Evolutionary conservation across 805 yeast genomes (phyloP).

Genomic region (Wickerhamiella qilinensis): DNA sequence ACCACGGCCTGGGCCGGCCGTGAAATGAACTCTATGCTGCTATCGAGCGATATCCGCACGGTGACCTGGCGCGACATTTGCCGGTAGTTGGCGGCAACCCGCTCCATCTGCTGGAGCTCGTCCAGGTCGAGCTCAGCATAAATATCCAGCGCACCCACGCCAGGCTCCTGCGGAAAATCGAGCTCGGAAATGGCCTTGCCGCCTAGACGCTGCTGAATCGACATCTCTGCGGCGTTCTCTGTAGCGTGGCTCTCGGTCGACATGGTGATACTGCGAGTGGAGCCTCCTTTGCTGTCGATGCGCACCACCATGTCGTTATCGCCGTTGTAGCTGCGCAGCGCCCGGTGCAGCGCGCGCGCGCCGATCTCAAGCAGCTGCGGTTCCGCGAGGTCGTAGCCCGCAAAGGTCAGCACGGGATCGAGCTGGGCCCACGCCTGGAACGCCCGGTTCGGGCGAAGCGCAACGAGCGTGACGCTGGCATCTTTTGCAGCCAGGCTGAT

Average conservation of each 20-base stretch:
- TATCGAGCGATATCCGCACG: conserved; percentile 11
- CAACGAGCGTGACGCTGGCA: conserved; percentile 5
- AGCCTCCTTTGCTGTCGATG: conserved; percentile 19
- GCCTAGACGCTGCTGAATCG: conserved; percentile 34
- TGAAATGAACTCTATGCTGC: conserved; percentile 13
- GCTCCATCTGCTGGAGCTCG: conserved; percentile 22
- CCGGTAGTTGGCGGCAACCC: conserved; percentile 21
- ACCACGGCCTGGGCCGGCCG: not conserved
- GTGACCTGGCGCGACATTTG: conserved; percentile 13
- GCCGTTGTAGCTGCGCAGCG: conserved; percentile 18
- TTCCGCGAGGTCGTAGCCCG: not conserved
- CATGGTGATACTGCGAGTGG: conserved; percentile 36
- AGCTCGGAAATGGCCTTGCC: conserved; percentile 42
- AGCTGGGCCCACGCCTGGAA: conserved; percentile 14
- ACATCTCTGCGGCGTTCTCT: conserved; percentile 20
- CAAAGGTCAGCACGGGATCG: conserved; percentile 4
- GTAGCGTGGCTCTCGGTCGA: conserved; percentile 46
- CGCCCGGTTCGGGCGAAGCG: conserved; percentile 3
- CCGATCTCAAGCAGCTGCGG: conserved; percentile 7
- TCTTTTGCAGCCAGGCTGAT: conserved; percentile 5
- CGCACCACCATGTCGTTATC: conserved; percentile 15
- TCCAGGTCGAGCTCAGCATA: conserved; percentile 24
- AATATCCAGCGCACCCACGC: conserved; percentile 36
- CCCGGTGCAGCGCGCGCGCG: conserved; percentile 30
- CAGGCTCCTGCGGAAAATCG: conserved; percentile 35